A percentile compares a stretch with the other conserved stretches of the same genome.
These are phyloP conservation scores for Acrocalymma vagum DNA, from an alignment of 2,329 filamentous ascomycete genomes.

Conservation along the genomic window DNA sequence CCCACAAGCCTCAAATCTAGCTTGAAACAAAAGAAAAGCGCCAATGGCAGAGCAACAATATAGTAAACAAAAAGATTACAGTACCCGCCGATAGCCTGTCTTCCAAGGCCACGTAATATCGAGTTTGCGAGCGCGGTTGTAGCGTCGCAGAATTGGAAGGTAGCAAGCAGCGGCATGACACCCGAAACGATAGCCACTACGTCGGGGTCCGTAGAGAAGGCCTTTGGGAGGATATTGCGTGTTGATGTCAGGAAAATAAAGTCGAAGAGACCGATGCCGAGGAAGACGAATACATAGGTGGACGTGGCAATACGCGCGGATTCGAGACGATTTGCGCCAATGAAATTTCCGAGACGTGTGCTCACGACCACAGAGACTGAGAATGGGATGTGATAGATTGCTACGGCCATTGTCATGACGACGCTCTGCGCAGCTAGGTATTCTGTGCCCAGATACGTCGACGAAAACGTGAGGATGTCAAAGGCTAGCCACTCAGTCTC, in stretches of 20 bases:
- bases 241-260: slow-evolving; percentile 38
- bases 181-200: slow-evolving; percentile 42
- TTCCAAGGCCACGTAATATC: slow-evolving; percentile 46
- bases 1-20: slow-evolving; percentile 45
- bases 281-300: slow-evolving; percentile 42
- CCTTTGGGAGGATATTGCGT: slow-evolving; percentile 40
- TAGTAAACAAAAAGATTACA: slow-evolving; percentile 50
- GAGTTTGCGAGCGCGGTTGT: slow-evolving; percentile 47
- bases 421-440: slow-evolving; percentile 80
- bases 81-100: slow-evolving; percentile 50
- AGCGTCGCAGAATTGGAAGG: slow-evolving; percentile 50
- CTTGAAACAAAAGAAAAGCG: slow-evolving; percentile 46
- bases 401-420: slow-evolving; percentile 43
- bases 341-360: slow-evolving; percentile 50
- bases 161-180: slow-evolving; percentile 45
- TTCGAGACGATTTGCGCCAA: slow-evolving; percentile 45
- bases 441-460: slow-evolving; percentile 80
- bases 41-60: slow-evolving; percentile 46
- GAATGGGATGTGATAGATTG: slow-evolving; percentile 53
- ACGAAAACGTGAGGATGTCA: slow-evolving; percentile 70
- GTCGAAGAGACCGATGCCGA: slow-evolving; percentile 45
- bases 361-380: slow-evolving; percentile 49
- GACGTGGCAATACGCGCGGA: slow-evolving; percentile 44
- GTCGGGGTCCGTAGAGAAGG: slow-evolving; percentile 45
- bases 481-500: slow-evolving; percentile 66